Percentiles rank a stretch among this genome's conserved stretches.
phyloP scores from a whole-genome alignment of 2,329 filamentous ascomycete genomes.

The Xylariaceae sp. region DNA sequence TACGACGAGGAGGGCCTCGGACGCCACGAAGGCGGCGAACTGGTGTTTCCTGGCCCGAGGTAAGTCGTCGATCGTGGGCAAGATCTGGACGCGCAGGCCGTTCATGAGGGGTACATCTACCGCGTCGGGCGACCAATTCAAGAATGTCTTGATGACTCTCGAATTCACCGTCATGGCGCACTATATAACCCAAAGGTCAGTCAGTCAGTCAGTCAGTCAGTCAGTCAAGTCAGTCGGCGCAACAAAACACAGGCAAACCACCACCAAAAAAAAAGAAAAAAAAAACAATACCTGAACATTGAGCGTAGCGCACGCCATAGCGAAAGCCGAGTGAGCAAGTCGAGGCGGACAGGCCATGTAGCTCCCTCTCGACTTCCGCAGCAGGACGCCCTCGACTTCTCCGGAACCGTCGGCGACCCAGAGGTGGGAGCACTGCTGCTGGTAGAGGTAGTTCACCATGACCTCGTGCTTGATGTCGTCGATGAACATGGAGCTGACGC shows the following conservation, averaged over 20 bases:
- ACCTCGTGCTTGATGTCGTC: slow-evolving; percentile 76
- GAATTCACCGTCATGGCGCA: slow-evolving; percentile 79
- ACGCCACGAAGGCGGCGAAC: slow-evolving; percentile 72
- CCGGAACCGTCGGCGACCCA: slow-evolving; percentile 68
- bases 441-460: slow-evolving; percentile 78
- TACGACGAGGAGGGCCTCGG: slow-evolving; percentile 64
- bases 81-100: slow-evolving; percentile 69
- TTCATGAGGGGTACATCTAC: slow-evolving; percentile 71
- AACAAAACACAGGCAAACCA: background rate
- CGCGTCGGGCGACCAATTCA: slow-evolving; percentile 66
- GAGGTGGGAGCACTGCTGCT: slow-evolving; percentile 68
- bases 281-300: slow-evolving; percentile 56
- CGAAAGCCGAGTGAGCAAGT: slow-evolving; percentile 57
- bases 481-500: slow-evolving; percentile 49
- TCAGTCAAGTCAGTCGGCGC: no score
- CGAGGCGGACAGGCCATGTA: slow-evolving; percentile 70
- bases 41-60: slow-evolving; percentile 69
- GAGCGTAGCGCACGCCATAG: slow-evolving; percentile 58
- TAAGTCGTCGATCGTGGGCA: slow-evolving; percentile 66
- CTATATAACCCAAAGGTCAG: slow-evolving; percentile 34
- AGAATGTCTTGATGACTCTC: slow-evolving; percentile 70
- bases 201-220: background rate
- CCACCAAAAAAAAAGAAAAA: no score
- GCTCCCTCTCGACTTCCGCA: slow-evolving; percentile 60
- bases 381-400: slow-evolving; percentile 64